Evolutionary conservation across 1,284 basidiomycete genomes (phyloP), one percentile per base, ranked within the genome.

Genomic region (Bjerkandera adusta): DNA sequence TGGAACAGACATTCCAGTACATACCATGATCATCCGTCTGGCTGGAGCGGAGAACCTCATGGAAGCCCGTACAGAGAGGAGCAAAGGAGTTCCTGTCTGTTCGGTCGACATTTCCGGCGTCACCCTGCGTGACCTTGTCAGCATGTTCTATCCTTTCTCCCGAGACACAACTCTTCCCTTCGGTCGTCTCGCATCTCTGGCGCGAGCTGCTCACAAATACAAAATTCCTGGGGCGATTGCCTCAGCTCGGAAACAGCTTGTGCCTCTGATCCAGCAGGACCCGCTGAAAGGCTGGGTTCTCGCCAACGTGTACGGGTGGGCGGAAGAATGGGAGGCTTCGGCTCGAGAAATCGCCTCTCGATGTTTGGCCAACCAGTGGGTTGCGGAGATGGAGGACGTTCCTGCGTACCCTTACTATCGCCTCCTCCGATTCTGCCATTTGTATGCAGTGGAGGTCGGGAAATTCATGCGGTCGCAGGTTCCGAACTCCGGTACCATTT

Each of bases 261-360:
- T 16, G 15, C 11, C n/a, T 5, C 30, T 20, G 47, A 41, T 36
- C 35, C 13, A 25, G 5, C 33, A 8, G 7, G 11, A 35, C 8
- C 10, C 34, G 7, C 8, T 35, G 8, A 7, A 38, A 11, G 12
- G 33, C 4, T 40, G 26, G 22, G 29, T 40, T 24, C 5, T 35
- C 8, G 46, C 46, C n/a, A 15, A 13, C 15, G 20, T 5, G 11
- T 20, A 42, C 20, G 32, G 39, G 7, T 47, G 46, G 46, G 5
- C 25, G 11, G 39, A 18, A 15, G 46, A 47, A 26, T 38, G 39
- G 7, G 16, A 22, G 25, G 27, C 41, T 5, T 38, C 39, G 7
- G 46, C 46, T 13, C n/a, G 26, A 20, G n/a, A 22, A 13, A 27
- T 37, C n/a, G 46, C 35, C n/a, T 6, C 12, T 6, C 34, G 34